Base-by-base conservation (phyloP, 192 early-diverging fungal genomes). In the Rhizoclosmatium sp. region DNA sequence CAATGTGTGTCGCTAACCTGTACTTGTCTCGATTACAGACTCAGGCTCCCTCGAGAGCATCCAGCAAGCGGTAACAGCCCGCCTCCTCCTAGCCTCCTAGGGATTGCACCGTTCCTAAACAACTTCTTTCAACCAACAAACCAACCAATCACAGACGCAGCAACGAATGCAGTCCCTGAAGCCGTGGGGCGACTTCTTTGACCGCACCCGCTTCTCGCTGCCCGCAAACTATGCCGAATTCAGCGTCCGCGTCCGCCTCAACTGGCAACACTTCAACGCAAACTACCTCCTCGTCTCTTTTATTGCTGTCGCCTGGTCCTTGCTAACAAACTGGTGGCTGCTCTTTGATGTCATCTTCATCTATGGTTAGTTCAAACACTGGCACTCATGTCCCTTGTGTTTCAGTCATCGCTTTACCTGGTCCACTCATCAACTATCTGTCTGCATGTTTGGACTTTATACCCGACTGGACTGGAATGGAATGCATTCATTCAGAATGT, bases 271-370 rank as follows among this genome's bases (percentile, higher is more conserved):
- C 78, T 87, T 84, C 68, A 80, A 84, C 70, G 85, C 85, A 66
- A 87, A 87, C 74, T 87, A 87, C 76, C 67, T 87, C 59, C 78
- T 87, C 58, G 69, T 87, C 45, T 76, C 73, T 46, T 54, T 84
- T 12, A 67, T 87, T 46, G 69, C 83, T 2, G 71, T 83, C 21
- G 80, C 79, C 9, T 87, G 84, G 59, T 76, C 81, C 10, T 79
- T 87, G 2, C 51, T 88, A n/a, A 86, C 76, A 16, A 83, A 88
- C 69, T 59, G 83, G 21, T 82, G 64, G 79, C 75, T 88, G 3
- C 80, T 88, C 7, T 65, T 88, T 44, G 79, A 80, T 58, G 79
- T 85, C 59, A 23, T 87, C 12, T 86, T 85, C 59, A 41, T 86
- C 5, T 41, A 85, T 71, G 82, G 84, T 84, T 21, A 42, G 69